Evolutionary conservation across 192 early-diverging fungal genomes (phyloP), one percentile per base, ranked within the genome.

Genomic region (Phycomyces blakesleeanus): DNA sequence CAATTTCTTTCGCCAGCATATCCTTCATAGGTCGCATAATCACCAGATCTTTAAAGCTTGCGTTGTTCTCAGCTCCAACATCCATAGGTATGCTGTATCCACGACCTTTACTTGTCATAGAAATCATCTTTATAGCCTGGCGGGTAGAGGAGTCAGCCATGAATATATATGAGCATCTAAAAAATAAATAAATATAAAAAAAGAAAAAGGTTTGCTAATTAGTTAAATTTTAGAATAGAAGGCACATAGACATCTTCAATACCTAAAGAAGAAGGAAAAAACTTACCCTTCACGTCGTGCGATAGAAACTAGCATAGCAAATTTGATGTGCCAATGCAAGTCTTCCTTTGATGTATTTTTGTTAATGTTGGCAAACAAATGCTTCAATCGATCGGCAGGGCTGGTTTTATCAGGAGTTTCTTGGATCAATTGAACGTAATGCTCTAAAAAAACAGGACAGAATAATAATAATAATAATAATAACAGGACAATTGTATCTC

Each of bases 61-160:
- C 37, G 9, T 76, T 26, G n/a, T 64, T 74, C 51, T 86, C 82
- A 8, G 81, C 63, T 0, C 85, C 81, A 6, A 89, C 84, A 47
- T 94, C 92, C 11, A 90, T 64, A 5, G 93, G 89, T 24, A 96
- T 66, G 25, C 83, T 86, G 60, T 87, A 90, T n/a, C 95, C 95
- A 34, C 91, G 87, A 11, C 95, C 95, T 57, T 89, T 86, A 41
- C 89, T 87, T 26, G 90, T 93, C 40, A 85, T 60, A 7, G 91
- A 72, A 40, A 98, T 84, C 22, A 88, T 83, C 56, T 84, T 84
- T 40, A 89, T 83, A 0, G 93, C 92, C 25, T 93, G 74, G 26
- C 89, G 81, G 3, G 93, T 93, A 8, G 85, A 83, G 34, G 87
- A 90, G 68, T 93, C 90, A 10, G 89, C 95, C 54, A 93, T 67